Conservation (phyloP, 1,284 basidiomycete species). For the Grifola frondosa region DNA sequence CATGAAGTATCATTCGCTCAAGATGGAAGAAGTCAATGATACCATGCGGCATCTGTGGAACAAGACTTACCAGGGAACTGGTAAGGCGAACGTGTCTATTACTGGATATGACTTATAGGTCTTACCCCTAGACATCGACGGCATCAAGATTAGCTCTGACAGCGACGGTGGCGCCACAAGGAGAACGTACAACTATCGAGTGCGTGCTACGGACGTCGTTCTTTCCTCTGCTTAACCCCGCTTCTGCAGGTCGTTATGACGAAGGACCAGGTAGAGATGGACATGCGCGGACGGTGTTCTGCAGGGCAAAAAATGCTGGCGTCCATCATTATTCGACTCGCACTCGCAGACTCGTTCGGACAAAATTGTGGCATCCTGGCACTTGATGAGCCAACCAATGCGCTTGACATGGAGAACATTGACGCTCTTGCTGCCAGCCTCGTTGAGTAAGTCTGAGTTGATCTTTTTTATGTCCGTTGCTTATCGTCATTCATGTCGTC, state of each 20-base stretch:
- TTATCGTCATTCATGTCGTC: conserved; percentile 4
- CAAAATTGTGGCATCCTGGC: conserved; percentile 98
- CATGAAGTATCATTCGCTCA: conserved; percentile 97
- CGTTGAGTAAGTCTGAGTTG: conserved; percentile 70
- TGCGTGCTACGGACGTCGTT: conserved; percentile 31
- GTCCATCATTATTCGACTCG: conserved; percentile 98
- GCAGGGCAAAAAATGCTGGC: conserved; percentile 99
- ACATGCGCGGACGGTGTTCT: conserved; percentile 98
- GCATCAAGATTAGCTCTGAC: conserved; percentile 94
- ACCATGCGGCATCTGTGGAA: conserved; percentile 97
- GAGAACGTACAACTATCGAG: conserved; percentile 98
- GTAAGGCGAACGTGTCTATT: no score
- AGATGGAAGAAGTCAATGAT: conserved; percentile 99
- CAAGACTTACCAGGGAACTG: conserved; percentile 98
- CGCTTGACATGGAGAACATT: conserved; percentile 95
- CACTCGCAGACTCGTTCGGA: conserved; percentile 95
- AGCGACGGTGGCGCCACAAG: conserved; percentile 83
- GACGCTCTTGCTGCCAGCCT: conserved; percentile 90
- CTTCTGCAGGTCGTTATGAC: conserved; percentile 87
- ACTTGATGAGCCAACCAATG: conserved; percentile 97
- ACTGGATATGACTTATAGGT: conserved; percentile 9
- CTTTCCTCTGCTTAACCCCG: conserved; percentile 22
- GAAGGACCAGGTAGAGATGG: conserved; percentile 98
- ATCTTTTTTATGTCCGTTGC: conserved; percentile 1
- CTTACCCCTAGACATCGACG: conserved; percentile 84